Evolutionary conservation across 164 flowering plant species (phyloP), one percentile per base, ranked within the genome.

Genomic region (Magnolia changhungtana): DNA sequence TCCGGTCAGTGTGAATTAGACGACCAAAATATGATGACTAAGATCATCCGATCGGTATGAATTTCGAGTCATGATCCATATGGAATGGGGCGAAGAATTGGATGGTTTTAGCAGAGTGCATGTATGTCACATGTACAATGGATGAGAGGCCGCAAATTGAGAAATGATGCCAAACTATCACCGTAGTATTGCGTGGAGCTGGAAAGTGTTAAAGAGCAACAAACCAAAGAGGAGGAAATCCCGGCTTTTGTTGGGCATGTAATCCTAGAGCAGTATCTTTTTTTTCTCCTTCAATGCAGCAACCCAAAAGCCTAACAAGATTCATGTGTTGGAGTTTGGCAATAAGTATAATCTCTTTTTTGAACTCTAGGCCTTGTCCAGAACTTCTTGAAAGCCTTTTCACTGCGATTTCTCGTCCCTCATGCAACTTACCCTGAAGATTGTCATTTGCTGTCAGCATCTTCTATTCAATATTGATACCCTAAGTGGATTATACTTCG

Each of bases 161-260:
- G 27, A 24, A 24, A 24, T 24, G 27, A 24, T 24, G 27, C 27
- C 27, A 24, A 24, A 24, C 27, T 24, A 0, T 24, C 27, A 24
- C 27, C 27, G 1, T 24, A 24, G 27, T 24, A 24, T 24, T 24
- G 27, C 27, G 27, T 24, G 27, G 1, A 24, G 24, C 11, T 59
- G 19, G 63, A 59, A 59, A 59, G 63, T 16, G 19, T 59, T 18
- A 59, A 13, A 23, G 16, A 59, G 16, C n/a, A 18, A 50, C 52
- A 9, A 18, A 75, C 98, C 90, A 52, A 90, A 93, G 67, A 91
- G 74, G 75, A 87, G 87, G 63, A 27, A 64, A 72, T 93, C 93
- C 81, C 91, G 78, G 85, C 97, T 93, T 83, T 81, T 87, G 77
- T 91, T 90, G 18, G 92, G 90, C 96, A 93, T 83, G 78, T 84